Conservation (phyloP, 192 early-diverging fungal genomes). For the Chytriomyces confervae region DNA sequence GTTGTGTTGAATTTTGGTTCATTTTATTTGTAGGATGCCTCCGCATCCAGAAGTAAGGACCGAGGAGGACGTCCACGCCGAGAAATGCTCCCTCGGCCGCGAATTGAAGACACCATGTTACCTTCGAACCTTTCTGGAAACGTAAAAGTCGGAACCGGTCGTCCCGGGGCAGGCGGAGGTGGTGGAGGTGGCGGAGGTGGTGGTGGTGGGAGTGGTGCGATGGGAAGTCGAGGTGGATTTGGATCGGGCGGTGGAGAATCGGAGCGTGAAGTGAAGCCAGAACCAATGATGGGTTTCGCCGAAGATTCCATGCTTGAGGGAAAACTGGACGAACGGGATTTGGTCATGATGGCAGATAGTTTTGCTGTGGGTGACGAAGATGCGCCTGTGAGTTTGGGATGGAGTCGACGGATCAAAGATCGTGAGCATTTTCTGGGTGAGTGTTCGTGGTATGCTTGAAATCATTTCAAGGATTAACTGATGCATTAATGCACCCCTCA, state of each 20-base stretch:
- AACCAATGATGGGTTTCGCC: background rate
- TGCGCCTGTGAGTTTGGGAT: slow-evolving; percentile 23
- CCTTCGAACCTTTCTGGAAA: slow-evolving; percentile 6
- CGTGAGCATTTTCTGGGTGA: slow-evolving; percentile 30
- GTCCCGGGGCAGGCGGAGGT: background rate
- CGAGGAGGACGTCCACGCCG: background rate
- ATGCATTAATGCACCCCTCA: background rate
- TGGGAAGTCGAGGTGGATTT: background rate
- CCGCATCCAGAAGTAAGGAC: background rate
- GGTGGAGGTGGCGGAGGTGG: background rate
- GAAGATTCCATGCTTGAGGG: background rate
- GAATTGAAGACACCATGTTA: slow-evolving; percentile 5
- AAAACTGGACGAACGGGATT: slow-evolving; percentile 13
- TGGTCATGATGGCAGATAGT: slow-evolving; percentile 17
- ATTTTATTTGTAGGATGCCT: background rate
- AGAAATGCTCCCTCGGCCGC: slow-evolving; percentile 5
- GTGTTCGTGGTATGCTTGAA: background rate
- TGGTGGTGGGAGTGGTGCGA: background rate
- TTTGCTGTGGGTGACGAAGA: slow-evolving; percentile 29
- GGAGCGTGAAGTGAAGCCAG: background rate
- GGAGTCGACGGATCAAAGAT: slow-evolving; percentile 18
- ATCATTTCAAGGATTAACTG: background rate
- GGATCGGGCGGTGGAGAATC: background rate
- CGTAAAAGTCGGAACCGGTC: background rate
- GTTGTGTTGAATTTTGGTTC: background rate